These are phyloP conservation scores for Liriodendron chinense DNA, from an alignment of 164 flowering plant genomes.

Conservation along the genomic window DNA sequence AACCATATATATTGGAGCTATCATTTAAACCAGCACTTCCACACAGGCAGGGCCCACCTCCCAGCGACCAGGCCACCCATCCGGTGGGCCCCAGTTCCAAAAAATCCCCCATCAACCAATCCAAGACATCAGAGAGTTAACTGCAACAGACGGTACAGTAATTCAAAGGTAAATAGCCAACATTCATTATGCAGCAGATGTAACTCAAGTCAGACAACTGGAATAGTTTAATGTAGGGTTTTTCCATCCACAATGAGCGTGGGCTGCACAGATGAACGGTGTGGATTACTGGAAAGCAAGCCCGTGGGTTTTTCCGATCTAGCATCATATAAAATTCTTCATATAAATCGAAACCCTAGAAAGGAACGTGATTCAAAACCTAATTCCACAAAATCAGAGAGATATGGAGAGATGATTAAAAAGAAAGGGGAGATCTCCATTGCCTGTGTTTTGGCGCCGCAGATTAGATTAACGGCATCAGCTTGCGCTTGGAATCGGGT, in stretches of 20 bases:
- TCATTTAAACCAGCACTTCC: background rate
- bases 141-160: too few species aligned
- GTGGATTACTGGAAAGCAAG: too few species aligned
- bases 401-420: background rate
- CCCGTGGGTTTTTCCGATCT: background rate
- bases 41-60: too few species aligned
- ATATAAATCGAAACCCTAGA: slow-evolving; percentile 1
- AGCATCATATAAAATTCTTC: background rate
- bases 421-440: background rate
- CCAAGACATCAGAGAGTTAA: too few species aligned
- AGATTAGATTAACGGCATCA: slow-evolving; percentile 92
- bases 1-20: background rate
- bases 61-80: background rate
- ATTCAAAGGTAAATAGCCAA: too few species aligned
- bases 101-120: background rate
- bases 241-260: too few species aligned
- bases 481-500: slow-evolving; percentile 85
- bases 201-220: too few species aligned
- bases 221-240: too few species aligned
- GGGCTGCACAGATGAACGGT: too few species aligned
- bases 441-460: slow-evolving; percentile 95
- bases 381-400: background rate
- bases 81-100: background rate
- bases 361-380: slow-evolving; percentile 8
- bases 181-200: too few species aligned